A percentile compares a stretch with the other conserved stretches of the same genome.
These are phyloP conservation scores for Helianthus tuberosus DNA, from an alignment of 129 eudicot species.

Conservation along the genomic window DNA sequence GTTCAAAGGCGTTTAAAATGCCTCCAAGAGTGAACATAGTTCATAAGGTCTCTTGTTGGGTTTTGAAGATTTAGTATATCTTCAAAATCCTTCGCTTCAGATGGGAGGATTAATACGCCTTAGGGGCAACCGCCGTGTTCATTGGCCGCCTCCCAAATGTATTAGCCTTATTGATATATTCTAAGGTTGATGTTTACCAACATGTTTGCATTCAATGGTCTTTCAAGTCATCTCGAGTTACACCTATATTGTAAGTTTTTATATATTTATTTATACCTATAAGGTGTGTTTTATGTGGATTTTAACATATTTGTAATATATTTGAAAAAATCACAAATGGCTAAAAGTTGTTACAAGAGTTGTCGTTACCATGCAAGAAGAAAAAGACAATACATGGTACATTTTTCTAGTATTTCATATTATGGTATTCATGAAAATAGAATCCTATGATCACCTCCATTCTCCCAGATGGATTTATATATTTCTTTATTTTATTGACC, in stretches of 20 bases:
- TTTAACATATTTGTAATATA: neutral
- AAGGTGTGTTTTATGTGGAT: neutral
- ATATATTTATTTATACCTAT: neutral
- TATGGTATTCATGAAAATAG: neutral
- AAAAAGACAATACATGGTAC: slow-evolving; percentile 7
- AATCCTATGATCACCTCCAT: slow-evolving; percentile 22
- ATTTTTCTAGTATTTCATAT: slow-evolving; percentile 14
- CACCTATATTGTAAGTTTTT: neutral
- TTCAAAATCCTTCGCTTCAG: too few relatives aligned
- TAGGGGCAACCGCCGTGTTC: too few relatives aligned
- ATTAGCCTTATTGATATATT: too few relatives aligned
- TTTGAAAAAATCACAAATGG: neutral
- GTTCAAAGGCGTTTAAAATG: too few relatives aligned
- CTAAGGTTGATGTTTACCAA: too few relatives aligned
- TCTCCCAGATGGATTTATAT: slow-evolving; percentile 9
- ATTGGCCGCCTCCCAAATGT: too few relatives aligned
- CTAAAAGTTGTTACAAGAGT: neutral
- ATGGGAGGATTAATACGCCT: too few relatives aligned
- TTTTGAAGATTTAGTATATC: too few relatives aligned
- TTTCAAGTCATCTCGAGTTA: neutral
- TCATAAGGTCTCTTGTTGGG: too few relatives aligned
- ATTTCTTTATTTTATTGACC: neutral
- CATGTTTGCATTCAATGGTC: too few relatives aligned
- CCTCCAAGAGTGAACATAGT: too few relatives aligned
- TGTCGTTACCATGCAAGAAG: neutral